Conservation (phyloP, 441 rosid species). For the Erodium trifolium region DNA sequence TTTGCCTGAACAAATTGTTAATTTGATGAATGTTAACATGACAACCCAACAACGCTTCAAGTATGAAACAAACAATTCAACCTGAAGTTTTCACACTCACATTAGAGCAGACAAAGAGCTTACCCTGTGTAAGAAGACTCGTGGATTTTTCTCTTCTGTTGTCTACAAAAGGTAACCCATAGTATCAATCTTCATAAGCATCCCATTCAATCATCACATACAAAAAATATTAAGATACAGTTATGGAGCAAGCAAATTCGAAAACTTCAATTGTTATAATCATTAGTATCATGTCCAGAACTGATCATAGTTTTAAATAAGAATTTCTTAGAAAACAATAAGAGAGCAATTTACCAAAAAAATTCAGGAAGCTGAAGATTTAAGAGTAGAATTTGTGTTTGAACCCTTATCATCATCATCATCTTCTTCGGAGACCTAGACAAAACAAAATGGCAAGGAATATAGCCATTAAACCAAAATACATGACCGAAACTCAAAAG, state of each 20-base stretch:
- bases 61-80: background rate
- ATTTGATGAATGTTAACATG: background rate
- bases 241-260: too few relatives aligned
- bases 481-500: background rate
- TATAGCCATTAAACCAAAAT: background rate
- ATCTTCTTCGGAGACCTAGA: background rate
- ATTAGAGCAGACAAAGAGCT: constrained; percentile 2
- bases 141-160: background rate
- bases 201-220: background rate
- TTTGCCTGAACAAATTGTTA: background rate
- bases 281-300: background rate
- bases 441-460: background rate
- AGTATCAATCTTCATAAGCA: background rate
- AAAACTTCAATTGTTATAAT: background rate
- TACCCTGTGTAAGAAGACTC: background rate
- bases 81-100: background rate
- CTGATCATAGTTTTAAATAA: background rate
- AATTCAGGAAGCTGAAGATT: too few relatives aligned
- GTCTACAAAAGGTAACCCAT: background rate
- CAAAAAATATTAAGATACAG: background rate
- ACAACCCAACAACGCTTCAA: background rate
- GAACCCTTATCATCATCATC: constrained; percentile 2
- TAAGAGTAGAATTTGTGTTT: background rate
- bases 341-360: too few relatives aligned
- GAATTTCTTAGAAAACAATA: background rate